Evolutionary conservation across 371 early-diverging fungal species (phyloP).

Genomic region (Encephalitozoon intestinalis): DNA sequence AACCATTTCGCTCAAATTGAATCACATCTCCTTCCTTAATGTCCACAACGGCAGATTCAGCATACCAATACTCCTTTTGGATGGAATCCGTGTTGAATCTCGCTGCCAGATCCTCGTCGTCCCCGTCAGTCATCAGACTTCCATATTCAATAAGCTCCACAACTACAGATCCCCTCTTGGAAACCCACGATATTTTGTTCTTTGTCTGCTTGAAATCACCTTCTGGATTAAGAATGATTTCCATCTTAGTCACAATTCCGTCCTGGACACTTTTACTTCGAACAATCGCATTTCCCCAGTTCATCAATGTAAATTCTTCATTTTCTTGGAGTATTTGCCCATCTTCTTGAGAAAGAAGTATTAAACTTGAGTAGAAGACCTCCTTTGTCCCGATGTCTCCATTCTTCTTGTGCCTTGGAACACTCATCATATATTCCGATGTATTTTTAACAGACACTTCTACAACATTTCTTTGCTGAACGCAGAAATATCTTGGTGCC

Average conservation of each 20-base stretch:
- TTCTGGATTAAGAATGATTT: conserved; percentile 69
- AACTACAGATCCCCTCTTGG: conserved; percentile 57
- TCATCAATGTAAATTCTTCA: conserved; percentile 96
- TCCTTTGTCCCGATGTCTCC: conserved; percentile 75
- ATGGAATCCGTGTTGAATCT: conserved; percentile 77
- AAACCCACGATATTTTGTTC: conserved; percentile 95
- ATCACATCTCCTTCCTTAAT: conserved; percentile 68
- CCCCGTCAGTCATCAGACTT: conserved; percentile 82
- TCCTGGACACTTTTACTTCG: conserved; percentile 64
- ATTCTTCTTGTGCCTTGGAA: conserved; percentile 69
- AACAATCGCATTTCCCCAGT: conserved; percentile 94
- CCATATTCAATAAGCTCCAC: conserved; percentile 64
- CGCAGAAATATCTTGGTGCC: conserved; percentile 78
- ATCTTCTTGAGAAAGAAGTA: conserved; percentile 80
- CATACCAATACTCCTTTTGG: conserved; percentile 65
- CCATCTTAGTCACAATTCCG: conserved; percentile 62
- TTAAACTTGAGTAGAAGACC: conserved; percentile 68
- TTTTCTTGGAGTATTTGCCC: conserved; percentile 69
- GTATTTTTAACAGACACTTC: neutral
- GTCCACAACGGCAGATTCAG: conserved; percentile 61
- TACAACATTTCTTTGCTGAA: conserved; percentile 64
- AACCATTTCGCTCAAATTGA: conserved; percentile 95
- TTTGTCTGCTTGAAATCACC: conserved; percentile 95
- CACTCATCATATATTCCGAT: conserved; percentile 54
- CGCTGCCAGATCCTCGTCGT: conserved; percentile 74